These are phyloP conservation scores for Hypomyces rosellus DNA, from an alignment of 2,329 filamentous ascomycete species.

Conservation along the genomic window DNA sequence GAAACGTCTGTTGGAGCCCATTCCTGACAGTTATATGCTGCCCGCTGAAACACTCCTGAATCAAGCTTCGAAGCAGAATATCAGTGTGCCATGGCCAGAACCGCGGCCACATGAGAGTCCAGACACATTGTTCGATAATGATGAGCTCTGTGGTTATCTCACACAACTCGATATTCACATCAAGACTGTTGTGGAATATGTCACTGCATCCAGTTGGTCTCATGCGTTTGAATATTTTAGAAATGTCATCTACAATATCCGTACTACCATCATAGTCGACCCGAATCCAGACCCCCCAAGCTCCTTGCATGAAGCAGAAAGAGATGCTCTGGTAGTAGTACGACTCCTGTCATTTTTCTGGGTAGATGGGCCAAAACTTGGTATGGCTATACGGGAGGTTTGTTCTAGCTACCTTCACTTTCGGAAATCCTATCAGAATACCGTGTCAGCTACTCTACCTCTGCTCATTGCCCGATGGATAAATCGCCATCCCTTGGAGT, in stretches of 20 bases:
- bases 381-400: slow-evolving; percentile 57
- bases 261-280: slow-evolving; percentile 37
- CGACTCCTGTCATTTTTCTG: slow-evolving; percentile 57
- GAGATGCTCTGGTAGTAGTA: slow-evolving; percentile 46
- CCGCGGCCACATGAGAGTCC: slow-evolving; percentile 14
- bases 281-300: slow-evolving; percentile 28
- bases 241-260: slow-evolving; percentile 44
- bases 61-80: slow-evolving; percentile 36
- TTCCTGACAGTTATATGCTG: slow-evolving; percentile 51
- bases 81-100: slow-evolving; percentile 27
- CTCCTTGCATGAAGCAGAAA: slow-evolving; percentile 44
- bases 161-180: slow-evolving; percentile 48
- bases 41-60: slow-evolving; percentile 53
- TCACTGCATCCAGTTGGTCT: slow-evolving; percentile 59
- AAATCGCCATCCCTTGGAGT: slow-evolving; percentile 58
- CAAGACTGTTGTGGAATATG: slow-evolving; percentile 54
- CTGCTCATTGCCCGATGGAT: slow-evolving; percentile 60
- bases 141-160: slow-evolving; percentile 28
- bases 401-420: slow-evolving; percentile 63
- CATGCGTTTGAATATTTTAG: slow-evolving; percentile 54
- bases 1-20: slow-evolving; percentile 51
- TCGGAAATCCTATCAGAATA: slow-evolving; percentile 56
- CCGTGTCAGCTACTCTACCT: slow-evolving; percentile 56
- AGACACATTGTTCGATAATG: slow-evolving; percentile 15
- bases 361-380: slow-evolving; percentile 57